Evolutionary conservation across 2,329 filamentous ascomycete genomes (phyloP), one percentile per base, ranked within the genome.

Genomic region (Ilyonectria destructans): DNA sequence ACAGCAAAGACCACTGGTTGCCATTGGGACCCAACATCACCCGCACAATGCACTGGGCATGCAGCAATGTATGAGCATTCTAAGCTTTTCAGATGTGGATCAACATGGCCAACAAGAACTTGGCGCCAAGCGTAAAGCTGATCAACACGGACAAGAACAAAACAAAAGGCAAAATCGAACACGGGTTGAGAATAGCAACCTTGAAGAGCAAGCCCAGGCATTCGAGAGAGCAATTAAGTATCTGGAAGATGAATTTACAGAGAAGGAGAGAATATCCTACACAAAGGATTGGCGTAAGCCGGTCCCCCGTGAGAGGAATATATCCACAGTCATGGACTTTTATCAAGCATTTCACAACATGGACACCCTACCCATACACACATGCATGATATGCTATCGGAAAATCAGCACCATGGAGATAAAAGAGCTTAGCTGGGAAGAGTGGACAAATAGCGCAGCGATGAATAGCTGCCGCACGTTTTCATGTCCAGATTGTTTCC

Each of bases 311-410:
- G n/a, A 52, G 29, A 51, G 33, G 29, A 58, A 45, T 2, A 40
- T 64, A 8, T 58, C 23, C 3, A 45, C 13, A 51, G 23, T 58
- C 43, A 19, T 23, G 3, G 23, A 23, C 23, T 23, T 23, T 23
- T 23, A 23, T 23, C 4, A 23, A 23, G 23, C 4, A 19, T 63
- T 63, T 51, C 17, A 63, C 19, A 19, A 63, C n/a, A 29, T 26
- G 13, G 19, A 58, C 6, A 64, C 45, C 1, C 26, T 64, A 26
- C 45, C 23, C 8, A 58, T 64, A 56, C 9, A 40, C 5, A 64
- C 23, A 23, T 64, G 10, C 7, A 51, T 58, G 8, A 15, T 58
- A 45, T 64, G 13, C 43, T 64, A 64, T 51, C 13, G 8, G 5
- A 58, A 64, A 17, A 43, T 33, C n/a, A 31, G 23, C 8, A 59